Evolutionary conservation across 2,329 filamentous ascomycete species (phyloP).

Genomic region (Colletotrichum scovillei): DNA sequence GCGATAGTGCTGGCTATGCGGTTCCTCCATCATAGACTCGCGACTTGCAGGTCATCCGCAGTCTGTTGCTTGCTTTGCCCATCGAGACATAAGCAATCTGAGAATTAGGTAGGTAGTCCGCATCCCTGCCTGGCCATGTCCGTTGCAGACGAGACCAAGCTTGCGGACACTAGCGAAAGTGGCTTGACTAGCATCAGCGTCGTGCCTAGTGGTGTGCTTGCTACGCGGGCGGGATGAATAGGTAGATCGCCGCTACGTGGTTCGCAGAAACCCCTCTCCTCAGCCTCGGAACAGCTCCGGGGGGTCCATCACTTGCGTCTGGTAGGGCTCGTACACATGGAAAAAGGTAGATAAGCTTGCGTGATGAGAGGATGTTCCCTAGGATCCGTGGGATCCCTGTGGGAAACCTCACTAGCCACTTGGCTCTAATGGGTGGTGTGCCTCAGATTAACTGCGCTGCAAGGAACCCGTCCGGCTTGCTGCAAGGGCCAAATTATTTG

Average conservation of each 20-base stretch:
- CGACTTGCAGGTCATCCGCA: not conserved
- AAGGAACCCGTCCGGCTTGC: conserved; percentile 23
- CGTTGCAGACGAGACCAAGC: conserved; percentile 8
- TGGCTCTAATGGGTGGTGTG: conserved; percentile 7
- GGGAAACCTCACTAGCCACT: not conserved
- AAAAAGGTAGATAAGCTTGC: not conserved
- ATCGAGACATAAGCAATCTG: conserved; percentile 25
- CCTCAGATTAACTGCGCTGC: conserved; percentile 30
- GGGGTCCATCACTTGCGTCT: not conserved
- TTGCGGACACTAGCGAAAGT: conserved; percentile 31
- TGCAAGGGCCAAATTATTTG: conserved; percentile 28
- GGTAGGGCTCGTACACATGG: not conserved
- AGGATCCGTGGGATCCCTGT: not conserved
- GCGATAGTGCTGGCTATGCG: conserved; percentile 19
- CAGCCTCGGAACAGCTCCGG: not conserved
- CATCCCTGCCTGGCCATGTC: conserved; percentile 26
- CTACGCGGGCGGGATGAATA: not conserved
- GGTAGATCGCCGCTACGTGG: not conserved
- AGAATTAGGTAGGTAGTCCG: not conserved
- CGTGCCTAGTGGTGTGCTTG: not conserved
- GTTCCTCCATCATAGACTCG: not conserved
- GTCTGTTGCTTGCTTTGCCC: conserved; percentile 12
- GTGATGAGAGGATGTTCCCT: conserved; percentile 3
- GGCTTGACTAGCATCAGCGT: conserved; percentile 31
- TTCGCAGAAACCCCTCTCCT: conserved; percentile 17